phyloP scores from a whole-genome alignment of 805 yeast species.

The Priceomyces fermenticarens region DNA sequence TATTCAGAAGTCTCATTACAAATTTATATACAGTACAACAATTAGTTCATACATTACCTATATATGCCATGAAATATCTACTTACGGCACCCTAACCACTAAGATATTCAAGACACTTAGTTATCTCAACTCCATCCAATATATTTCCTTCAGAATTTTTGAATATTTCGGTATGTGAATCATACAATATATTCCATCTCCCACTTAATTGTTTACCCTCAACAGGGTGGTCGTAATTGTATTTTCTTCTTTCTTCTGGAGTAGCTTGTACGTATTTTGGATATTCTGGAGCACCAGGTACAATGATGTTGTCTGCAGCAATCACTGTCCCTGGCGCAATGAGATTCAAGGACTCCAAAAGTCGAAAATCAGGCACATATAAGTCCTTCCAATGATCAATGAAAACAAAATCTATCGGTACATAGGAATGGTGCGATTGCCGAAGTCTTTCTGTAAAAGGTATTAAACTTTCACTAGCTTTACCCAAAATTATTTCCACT shows the following conservation, averaged over 20 bases:
- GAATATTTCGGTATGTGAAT: conserved; percentile 24
- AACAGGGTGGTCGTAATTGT: conserved; percentile 16
- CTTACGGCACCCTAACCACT: conserved; percentile 16
- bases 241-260: conserved; percentile 34
- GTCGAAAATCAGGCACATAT: conserved; percentile 41
- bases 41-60: neutral
- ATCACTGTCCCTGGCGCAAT: conserved; percentile 38
- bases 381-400: conserved; percentile 38
- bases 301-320: conserved; percentile 35
- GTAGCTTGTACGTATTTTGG: conserved; percentile 33
- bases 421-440: conserved; percentile 8
- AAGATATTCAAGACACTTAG: conserved; percentile 27
- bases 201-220: conserved; percentile 30
- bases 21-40: neutral
- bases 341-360: conserved; percentile 37
- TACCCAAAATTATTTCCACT: conserved; percentile 31
- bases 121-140: conserved; percentile 30
- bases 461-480: conserved; percentile 26
- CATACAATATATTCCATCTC: conserved; percentile 41
- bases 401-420: conserved; percentile 33
- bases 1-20: neutral
- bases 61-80: neutral
- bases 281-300: conserved; percentile 40
- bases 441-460: conserved; percentile 17
- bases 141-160: conserved; percentile 9